Evolutionary conservation across 345 rosid species (phyloP).

Genomic region (Rhizophora mangle): DNA sequence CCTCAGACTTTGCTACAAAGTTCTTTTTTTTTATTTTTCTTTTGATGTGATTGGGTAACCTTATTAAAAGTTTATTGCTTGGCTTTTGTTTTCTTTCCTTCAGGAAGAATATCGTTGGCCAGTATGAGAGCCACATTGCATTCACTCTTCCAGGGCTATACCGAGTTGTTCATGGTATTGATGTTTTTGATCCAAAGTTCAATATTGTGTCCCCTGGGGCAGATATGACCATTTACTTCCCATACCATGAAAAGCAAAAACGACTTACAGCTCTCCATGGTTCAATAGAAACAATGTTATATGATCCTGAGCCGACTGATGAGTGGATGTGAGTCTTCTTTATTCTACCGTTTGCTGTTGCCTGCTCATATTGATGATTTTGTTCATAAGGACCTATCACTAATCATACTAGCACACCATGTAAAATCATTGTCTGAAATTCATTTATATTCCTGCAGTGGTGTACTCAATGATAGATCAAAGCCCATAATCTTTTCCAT

Average conservation of each 20-base stretch:
- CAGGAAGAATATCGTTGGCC: constrained; percentile 96
- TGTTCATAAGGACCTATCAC: too few relatives aligned
- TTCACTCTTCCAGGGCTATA: constrained; percentile 94
- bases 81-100: constrained; percentile 12
- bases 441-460: constrained; percentile 41
- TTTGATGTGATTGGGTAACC: too few relatives aligned
- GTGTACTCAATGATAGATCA: constrained; percentile 63
- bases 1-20: too few relatives aligned
- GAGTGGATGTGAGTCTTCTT: constrained; percentile 64
- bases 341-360: constrained; percentile 1
- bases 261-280: constrained; percentile 84
- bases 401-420: too few relatives aligned
- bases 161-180: constrained; percentile 90
- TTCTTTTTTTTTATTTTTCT: not conserved
- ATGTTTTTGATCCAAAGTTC: constrained; percentile 98
- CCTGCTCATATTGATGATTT: not conserved
- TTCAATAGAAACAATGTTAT: constrained; percentile 74
- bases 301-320: constrained; percentile 69
- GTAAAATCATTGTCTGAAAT: too few relatives aligned
- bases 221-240: constrained; percentile 90
- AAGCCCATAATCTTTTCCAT: constrained; percentile 93
- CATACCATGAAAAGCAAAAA: constrained; percentile 54
- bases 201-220: constrained; percentile 99
- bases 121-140: constrained; percentile 89
- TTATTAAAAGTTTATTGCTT: constrained; percentile 14